A percentile compares a stretch with the other conserved stretches of the same genome.
These are phyloP conservation scores for Malus hybrid DNA, from an alignment of 331 rosid genomes.

Conservation along the genomic window DNA sequence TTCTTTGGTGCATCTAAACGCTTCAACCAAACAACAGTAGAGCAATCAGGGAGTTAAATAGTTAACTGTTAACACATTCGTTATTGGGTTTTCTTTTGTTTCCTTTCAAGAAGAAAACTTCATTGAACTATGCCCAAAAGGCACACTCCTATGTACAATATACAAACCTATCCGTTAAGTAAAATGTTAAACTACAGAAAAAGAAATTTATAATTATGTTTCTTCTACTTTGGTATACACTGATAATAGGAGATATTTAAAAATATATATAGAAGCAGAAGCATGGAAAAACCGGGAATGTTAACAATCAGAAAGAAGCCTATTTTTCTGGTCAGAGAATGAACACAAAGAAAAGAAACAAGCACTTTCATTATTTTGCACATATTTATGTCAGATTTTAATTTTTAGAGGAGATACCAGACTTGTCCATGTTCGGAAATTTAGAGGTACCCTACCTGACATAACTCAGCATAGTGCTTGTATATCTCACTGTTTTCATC, in stretches of 20 bases:
- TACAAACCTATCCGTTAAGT: neutral
- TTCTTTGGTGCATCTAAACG: no score
- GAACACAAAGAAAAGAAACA: neutral
- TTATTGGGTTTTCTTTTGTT: neutral
- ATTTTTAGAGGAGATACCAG: neutral
- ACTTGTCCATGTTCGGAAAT: neutral
- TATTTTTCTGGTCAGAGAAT: neutral
- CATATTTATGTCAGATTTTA: neutral
- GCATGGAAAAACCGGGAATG: no score
- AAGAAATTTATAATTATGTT: neutral
- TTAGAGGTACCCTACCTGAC: conserved; percentile 49
- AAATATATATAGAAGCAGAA: no score
- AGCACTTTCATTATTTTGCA: neutral
- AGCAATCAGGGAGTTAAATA: neutral
- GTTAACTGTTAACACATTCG: neutral
- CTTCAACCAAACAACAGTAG: neutral
- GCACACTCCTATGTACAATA: neutral
- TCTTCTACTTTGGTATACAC: neutral
- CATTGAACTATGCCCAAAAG: neutral
- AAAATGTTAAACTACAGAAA: neutral
- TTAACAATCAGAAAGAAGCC: no score
- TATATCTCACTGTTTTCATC: conserved; percentile 80
- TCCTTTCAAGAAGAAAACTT: neutral
- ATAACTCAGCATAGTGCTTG: conserved; percentile 74
- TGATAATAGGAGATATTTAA: no score